Evolutionary conservation across 2,329 filamentous ascomycete species (phyloP).

Genomic region (Didymella glomerata): DNA sequence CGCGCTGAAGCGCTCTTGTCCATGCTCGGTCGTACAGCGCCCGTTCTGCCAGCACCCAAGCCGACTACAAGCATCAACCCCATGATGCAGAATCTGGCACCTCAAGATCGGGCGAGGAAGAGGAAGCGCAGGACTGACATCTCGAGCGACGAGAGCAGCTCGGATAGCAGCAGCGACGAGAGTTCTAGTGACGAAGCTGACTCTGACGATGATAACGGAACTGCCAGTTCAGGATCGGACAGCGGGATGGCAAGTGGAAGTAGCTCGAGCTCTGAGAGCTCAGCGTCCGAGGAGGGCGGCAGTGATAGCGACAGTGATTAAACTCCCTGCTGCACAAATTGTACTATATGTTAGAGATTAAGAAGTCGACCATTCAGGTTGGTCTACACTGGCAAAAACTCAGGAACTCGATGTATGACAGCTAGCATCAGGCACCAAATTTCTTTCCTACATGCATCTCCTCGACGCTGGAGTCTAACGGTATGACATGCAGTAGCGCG

Average conservation of each 20-base stretch:
- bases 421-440: not conserved
- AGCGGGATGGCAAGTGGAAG: constrained; percentile 10
- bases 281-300: constrained; percentile 16
- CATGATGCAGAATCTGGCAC: constrained; percentile 26
- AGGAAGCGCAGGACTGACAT: constrained; percentile 42
- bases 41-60: constrained; percentile 30
- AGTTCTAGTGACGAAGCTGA: constrained; percentile 34
- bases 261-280: constrained; percentile 15
- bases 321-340: not conserved
- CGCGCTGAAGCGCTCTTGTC: constrained; percentile 45
- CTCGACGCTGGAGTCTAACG: not conserved
- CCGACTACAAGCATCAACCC: constrained; percentile 28
- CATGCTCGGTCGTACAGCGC: constrained; percentile 40
- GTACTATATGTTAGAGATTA: not conserved
- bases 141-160: constrained; percentile 47
- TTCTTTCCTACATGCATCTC: not conserved
- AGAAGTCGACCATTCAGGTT: not conserved
- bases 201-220: constrained; percentile 29
- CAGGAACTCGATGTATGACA: not conserved
- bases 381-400: not conserved
- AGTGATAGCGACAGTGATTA: constrained; percentile 25
- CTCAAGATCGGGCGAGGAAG: constrained; percentile 30
- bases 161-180: constrained; percentile 40
- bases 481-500: constrained; percentile 1
- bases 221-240: constrained; percentile 15